Evolutionary conservation across 208 protist genomes (phyloP).

Genomic region (Zelonia costaricensis): DNA sequence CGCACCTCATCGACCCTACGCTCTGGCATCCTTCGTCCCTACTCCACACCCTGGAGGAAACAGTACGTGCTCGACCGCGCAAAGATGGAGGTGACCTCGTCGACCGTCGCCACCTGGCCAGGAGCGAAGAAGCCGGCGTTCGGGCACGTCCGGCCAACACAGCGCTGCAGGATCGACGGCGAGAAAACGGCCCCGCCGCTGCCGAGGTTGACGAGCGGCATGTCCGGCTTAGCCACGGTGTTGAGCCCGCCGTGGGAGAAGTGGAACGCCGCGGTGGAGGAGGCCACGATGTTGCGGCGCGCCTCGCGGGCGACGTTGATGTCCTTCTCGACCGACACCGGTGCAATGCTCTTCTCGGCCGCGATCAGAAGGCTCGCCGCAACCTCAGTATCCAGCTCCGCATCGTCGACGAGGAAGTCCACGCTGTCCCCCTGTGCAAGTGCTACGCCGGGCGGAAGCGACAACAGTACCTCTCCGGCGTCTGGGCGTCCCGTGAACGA

Average conservation of each 20-base stretch:
- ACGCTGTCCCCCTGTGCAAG: conserved; percentile 33
- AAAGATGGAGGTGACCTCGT: conserved; percentile 50
- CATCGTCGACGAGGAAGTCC: conserved; percentile 81
- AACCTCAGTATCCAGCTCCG: conserved; percentile 80
- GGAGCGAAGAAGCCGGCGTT: conserved; percentile 75
- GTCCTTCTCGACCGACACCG: conserved; percentile 66
- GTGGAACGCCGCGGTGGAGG: conserved; percentile 69
- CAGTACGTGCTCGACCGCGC: conserved; percentile 77
- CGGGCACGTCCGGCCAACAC: conserved; percentile 61
- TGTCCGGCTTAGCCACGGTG: conserved; percentile 60
- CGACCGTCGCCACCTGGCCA: conserved; percentile 71
- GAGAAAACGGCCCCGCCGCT: conserved; percentile 53
- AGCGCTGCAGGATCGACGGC: conserved; percentile 75
- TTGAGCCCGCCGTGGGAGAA: conserved; percentile 87
- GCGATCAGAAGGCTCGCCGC: conserved; percentile 64
- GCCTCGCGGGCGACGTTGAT: conserved; percentile 77
- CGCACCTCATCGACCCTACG: background rate
- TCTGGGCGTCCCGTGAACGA: conserved; percentile 74
- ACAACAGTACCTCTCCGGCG: conserved; percentile 42
- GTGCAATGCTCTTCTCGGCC: conserved; percentile 46
- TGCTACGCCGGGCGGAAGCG: conserved; percentile 35
- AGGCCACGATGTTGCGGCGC: conserved; percentile 66
- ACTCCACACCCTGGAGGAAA: conserved; percentile 73
- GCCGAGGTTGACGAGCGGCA: conserved; percentile 62
- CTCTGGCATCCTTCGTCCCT: background rate